A percentile compares a stretch with the other conserved stretches of the same genome.
These are phyloP conservation scores for Alternaria hordeiaustralica DNA, from an alignment of 2,329 filamentous ascomycete genomes.

Conservation along the genomic window DNA sequence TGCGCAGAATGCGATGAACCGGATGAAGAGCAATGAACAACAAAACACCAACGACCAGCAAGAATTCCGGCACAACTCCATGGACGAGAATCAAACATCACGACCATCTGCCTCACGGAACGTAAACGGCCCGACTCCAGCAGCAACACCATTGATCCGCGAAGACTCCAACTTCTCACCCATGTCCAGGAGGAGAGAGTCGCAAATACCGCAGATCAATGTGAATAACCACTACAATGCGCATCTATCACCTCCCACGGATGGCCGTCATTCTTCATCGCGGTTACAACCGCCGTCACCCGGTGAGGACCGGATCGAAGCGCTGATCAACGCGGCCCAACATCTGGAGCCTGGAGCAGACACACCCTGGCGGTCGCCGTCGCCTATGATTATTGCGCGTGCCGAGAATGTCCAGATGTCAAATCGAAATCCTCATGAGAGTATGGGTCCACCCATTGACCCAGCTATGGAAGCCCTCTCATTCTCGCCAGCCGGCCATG, in stretches of 20 bases:
- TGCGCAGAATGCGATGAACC: constrained; percentile 50
- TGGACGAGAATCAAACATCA: constrained; percentile 27
- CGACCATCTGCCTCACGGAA: constrained; percentile 20
- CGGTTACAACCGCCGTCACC: constrained; percentile 32
- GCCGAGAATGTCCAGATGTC: constrained; percentile 30
- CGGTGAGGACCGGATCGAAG: constrained; percentile 45
- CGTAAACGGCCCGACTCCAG: constrained; percentile 26
- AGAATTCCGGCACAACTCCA: constrained; percentile 16
- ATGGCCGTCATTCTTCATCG: constrained; percentile 17
- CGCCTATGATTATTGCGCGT: constrained; percentile 37
- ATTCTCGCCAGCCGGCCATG: constrained; percentile 43
- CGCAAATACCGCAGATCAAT: constrained; percentile 29
- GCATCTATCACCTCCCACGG: constrained; percentile 21
- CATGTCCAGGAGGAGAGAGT: constrained; percentile 30
- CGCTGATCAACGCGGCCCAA: constrained; percentile 48
- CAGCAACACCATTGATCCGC: constrained; percentile 26
- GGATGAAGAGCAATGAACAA: constrained; percentile 42
- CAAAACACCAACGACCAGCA: constrained; percentile 35
- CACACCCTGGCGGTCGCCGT: constrained; percentile 45
- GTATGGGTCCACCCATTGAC: constrained; percentile 46
- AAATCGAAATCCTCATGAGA: constrained; percentile 38
- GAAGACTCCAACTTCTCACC: constrained; percentile 38
- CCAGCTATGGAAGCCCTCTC: constrained; percentile 47
- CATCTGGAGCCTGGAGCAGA: constrained; percentile 43
- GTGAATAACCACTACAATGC: constrained; percentile 26